Percentiles rank a stretch among this genome's conserved stretches.
Conservation (phyloP, 768 basidiomycete genomes). For the Saitozyma sp. region DNA sequence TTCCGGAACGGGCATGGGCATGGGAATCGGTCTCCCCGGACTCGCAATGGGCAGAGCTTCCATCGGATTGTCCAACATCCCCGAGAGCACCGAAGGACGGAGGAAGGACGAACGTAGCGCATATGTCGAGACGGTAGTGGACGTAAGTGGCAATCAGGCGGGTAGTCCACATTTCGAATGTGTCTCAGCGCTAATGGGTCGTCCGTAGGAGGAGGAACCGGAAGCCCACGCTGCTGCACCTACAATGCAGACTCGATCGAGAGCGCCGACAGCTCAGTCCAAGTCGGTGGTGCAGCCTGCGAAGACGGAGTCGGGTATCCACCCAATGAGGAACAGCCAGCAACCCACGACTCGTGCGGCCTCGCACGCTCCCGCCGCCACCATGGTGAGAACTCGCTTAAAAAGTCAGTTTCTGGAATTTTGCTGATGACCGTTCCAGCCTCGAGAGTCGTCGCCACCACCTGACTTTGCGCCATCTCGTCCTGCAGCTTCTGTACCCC, state of each 20-base stretch:
- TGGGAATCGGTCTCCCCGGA: conserved; percentile 19
- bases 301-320: conserved; percentile 13
- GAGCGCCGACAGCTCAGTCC: not conserved
- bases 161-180: not conserved
- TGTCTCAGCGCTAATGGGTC: conserved; percentile 3
- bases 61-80: conserved; percentile 21
- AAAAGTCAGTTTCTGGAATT: too few relatives aligned
- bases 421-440: too few relatives aligned
- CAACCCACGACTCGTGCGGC: not conserved
- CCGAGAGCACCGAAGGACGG: conserved; percentile 16
- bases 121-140: conserved; percentile 51
- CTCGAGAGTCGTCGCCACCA: too few relatives aligned
- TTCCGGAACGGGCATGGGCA: conserved; percentile 20
- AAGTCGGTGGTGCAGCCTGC: conserved; percentile 5
- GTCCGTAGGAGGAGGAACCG: conserved; percentile 16
- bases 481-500: not conserved
- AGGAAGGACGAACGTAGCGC: conserved; percentile 37
- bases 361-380: too few relatives aligned
- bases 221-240: not conserved
- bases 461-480: too few relatives aligned
- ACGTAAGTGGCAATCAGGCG: conserved; percentile 30
- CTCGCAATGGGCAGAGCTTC: conserved; percentile 5
- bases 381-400: too few relatives aligned
- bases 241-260: conserved; percentile 4
- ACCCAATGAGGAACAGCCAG: conserved; percentile 14